These are phyloP conservation scores for Amniculicola lignicola DNA, from an alignment of 495 filamentous ascomycete genomes.

Conservation along the genomic window DNA sequence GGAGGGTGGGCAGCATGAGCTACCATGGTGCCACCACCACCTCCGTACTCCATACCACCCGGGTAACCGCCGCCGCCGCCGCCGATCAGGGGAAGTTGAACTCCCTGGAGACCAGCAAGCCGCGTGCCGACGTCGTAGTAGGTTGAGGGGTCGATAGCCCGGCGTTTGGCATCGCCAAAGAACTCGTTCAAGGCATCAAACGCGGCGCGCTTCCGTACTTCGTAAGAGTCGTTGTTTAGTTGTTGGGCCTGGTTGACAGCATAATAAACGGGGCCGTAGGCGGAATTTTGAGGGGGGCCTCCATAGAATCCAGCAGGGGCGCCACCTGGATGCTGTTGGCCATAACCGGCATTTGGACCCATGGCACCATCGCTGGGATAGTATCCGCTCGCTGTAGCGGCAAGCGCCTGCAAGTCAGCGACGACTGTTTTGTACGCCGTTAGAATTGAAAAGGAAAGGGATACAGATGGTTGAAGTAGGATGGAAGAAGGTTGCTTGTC, in stretches of 20 bases:
- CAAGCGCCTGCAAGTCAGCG: conserved; percentile 51
- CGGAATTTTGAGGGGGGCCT: conserved; percentile 51
- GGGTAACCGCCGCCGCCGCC: background rate
- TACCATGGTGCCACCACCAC: conserved; percentile 26
- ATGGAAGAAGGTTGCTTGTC: conserved; percentile 21
- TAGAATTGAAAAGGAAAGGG: conserved; percentile 28
- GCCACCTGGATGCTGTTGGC: conserved; percentile 32
- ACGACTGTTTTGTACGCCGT: conserved; percentile 36
- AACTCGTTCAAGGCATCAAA: conserved; percentile 90
- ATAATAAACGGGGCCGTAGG: conserved; percentile 73
- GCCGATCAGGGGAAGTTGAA: conserved; percentile 63
- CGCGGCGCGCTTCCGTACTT: conserved; percentile 72
- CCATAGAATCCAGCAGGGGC: conserved; percentile 54
- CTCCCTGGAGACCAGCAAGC: conserved; percentile 66
- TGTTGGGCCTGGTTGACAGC: conserved; percentile 55
- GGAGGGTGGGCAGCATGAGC: conserved; percentile 29
- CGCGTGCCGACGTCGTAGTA: conserved; percentile 79
- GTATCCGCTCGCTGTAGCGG: conserved; percentile 43
- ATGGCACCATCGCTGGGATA: conserved; percentile 35
- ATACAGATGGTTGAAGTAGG: background rate
- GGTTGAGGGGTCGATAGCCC: conserved; percentile 78
- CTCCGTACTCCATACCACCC: conserved; percentile 33
- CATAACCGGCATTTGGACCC: conserved; percentile 29
- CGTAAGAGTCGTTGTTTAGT: conserved; percentile 52
- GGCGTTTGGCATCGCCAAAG: conserved; percentile 86